Conservation (phyloP, 306 rosid genomes). For the Quercus parvula region DNA sequence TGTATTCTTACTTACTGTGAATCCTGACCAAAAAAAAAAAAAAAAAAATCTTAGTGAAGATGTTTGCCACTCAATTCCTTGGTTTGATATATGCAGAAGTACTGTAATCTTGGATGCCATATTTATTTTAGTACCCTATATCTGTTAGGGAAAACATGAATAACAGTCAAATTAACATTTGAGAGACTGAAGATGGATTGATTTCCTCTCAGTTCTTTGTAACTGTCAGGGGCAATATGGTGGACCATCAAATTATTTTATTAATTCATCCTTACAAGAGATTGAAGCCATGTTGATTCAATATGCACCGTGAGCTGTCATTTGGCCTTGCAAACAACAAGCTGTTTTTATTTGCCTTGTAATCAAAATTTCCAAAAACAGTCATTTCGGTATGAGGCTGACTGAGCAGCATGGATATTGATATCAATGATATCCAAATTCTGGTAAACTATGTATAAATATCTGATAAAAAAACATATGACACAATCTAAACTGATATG, state of each 20-base stretch:
- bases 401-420: background rate
- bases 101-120: background rate
- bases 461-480: background rate
- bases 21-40: background rate
- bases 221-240: no score
- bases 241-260: no score
- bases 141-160: background rate
- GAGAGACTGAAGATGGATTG: background rate
- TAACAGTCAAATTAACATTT: background rate
- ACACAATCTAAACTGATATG: background rate
- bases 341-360: background rate
- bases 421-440: background rate
- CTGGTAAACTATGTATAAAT: background rate
- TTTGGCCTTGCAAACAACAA: background rate
- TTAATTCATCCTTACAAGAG: background rate
- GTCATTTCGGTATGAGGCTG: background rate
- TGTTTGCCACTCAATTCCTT: background rate
- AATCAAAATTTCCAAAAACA: background rate
- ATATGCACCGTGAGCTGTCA: background rate
- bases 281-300: background rate
- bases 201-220: background rate
- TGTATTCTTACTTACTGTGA: background rate
- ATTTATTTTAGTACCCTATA: background rate
- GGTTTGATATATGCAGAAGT: background rate
- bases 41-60: background rate